These are phyloP conservation scores for Durusdinium trenchii DNA, from an alignment of 73 alveolate species.

Conservation along the genomic window DNA sequence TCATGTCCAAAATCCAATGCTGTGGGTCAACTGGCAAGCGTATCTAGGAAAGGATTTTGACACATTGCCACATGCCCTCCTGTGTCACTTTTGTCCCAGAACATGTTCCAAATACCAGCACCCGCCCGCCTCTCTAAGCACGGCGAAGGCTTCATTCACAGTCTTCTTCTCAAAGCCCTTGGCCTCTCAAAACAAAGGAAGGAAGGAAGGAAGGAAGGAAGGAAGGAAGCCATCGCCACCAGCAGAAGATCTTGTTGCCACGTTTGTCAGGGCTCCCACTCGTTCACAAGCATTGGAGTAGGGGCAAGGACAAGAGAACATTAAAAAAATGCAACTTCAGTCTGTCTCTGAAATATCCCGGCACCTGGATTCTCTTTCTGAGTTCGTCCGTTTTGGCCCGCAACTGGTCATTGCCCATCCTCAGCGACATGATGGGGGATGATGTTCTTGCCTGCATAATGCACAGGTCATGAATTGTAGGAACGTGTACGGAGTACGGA, in stretches of 20 bases:
- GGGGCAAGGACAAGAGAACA: not conserved
- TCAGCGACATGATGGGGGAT: not conserved
- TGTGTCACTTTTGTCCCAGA: not conserved
- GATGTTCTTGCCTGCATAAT: not conserved
- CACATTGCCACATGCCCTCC: not conserved
- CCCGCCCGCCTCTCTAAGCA: slow-evolving; percentile 32
- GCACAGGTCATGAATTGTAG: too few relatives aligned
- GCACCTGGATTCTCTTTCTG: slow-evolving; percentile 50
- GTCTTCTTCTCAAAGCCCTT: slow-evolving; percentile 42
- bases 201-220: not conserved
- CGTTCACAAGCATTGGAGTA: too few relatives aligned
- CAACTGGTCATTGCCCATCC: slow-evolving; percentile 64
- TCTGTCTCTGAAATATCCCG: not conserved
- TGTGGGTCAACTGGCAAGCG: too few relatives aligned
- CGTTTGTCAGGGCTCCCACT: not conserved
- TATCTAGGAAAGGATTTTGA: too few relatives aligned
- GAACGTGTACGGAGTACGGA: too few relatives aligned
- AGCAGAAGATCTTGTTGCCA: not conserved
- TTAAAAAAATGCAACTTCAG: not conserved
- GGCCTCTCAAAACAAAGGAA: not conserved
- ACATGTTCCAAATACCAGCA: not conserved
- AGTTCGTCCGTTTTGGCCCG: slow-evolving; percentile 76
- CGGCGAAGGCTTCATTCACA: slow-evolving; percentile 82
- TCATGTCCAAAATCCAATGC: not conserved
- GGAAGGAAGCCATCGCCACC: not conserved